Evolutionary conservation across 2,329 filamentous ascomycete genomes (phyloP), one percentile per base, ranked within the genome.

Genomic region (Trichoderma polysporum): DNA sequence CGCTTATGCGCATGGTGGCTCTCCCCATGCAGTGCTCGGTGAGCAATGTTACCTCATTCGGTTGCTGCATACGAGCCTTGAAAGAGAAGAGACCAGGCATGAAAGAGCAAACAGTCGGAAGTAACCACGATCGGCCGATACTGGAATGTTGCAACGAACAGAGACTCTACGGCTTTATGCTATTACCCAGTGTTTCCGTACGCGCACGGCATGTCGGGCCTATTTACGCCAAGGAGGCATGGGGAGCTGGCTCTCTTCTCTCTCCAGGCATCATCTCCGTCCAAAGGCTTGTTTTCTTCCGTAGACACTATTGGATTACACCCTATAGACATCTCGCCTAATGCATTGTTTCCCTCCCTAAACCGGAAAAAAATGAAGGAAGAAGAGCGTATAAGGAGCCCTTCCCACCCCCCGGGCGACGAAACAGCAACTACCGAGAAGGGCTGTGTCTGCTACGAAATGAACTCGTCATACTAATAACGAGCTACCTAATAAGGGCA

Each of bases 121-220:
- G 35, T 64, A 41, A 56, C 37, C 37, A 25, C 29, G 35, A 54
- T 47, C 50, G 60, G 60, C 60, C 60, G 60, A 64, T 47, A 19
- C 45, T 31, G 39, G n/a, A n/a, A n/a, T n/a, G n/a, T n/a, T 25
- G 41, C 17, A 61, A 61, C 37, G 58, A 49, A 29, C n/a, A n/a
- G n/a, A 22, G n/a, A 4, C 19, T 31, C 4, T 41, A 31, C 47
- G 15, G 33, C 33, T 29, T 17, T n/a, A 53, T 39, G 49, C 22
- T 9, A 49, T 29, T 41, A 45, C n/a, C 31, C 59, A 53, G 25
- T 4, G 17, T 45, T n/a, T 31, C 12, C n/a, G 27, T 13, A 29
- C 22, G 15, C 25, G 17, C 50, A 54, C 27, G 9, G n/a, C 17
- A 35, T 54, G 50, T 54, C 50, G 50, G 50, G 29, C 50, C 50